Base-by-base conservation (phyloP, 1,284 basidiomycete species). In the Bondarzewia mesenterica region DNA sequence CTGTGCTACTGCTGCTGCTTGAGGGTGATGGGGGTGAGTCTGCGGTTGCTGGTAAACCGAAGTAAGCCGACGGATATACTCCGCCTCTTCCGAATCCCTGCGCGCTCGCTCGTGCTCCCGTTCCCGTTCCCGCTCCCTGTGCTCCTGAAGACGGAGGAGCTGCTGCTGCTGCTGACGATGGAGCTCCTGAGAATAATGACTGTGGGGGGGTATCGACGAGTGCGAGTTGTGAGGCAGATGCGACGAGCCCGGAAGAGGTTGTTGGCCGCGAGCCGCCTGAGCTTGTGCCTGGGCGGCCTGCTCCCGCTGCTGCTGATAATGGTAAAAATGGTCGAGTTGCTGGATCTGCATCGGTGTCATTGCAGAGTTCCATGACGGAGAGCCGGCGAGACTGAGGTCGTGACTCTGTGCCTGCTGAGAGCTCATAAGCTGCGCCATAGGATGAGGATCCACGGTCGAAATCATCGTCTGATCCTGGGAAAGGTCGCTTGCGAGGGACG, bases 361-460 rank as follows among this genome's bases (percentile, higher is more conserved):
- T 86, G 76, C 82, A 85, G 73, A 89, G 81, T 59, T 89, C 85
- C 85, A 89, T 78, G 74, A 89, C 80, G 65, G 82, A 76, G 75
- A 89, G 80, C 52, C 85, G 69, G 58, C 85, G 75, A 69, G 80
- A 84, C 59, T 82, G 78, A 54, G 85, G 85, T 59, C 84, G 71
- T 59, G 81, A 84, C 53, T 85, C 82, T 56, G 71, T 60, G 37
- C 48, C 52, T 23, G 47, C 48, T 46, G 52, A 44, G 42, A 36
- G 16, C 22, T 75, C 79, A 66, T 83, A 80, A 54, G 38, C 16
- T 40, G 38, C 16, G 5, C 48, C 39, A 60, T 55, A 52, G 60
- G 61, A 52, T 59, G 66, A 57, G 57, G 59, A 58, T 55, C 57
- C 51, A 53, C 56, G 57, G 46, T 59, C 57, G 51, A 54, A 55